Conservation (phyloP, 2,329 filamentous ascomycete genomes). For the Ascomycota sp. region DNA sequence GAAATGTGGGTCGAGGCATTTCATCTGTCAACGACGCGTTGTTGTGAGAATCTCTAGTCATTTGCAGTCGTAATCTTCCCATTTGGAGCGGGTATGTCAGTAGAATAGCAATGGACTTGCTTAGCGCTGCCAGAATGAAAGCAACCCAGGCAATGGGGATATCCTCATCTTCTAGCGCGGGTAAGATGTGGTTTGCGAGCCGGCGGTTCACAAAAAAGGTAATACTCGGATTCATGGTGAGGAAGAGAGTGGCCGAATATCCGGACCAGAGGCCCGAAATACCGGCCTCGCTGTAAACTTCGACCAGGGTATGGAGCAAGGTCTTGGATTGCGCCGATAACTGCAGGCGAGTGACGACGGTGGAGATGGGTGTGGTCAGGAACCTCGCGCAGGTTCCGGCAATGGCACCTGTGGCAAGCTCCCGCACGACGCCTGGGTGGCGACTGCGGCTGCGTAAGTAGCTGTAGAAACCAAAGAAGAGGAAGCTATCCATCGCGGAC, state of each 20-base stretch:
- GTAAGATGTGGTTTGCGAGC: constrained; percentile 38
- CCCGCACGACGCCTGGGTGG: constrained; percentile 42
- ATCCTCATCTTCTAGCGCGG: constrained; percentile 22
- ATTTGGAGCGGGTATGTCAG: constrained; percentile 74
- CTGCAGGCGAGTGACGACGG: constrained; percentile 67
- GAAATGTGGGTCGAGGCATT: constrained; percentile 1
- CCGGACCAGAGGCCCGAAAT: constrained; percentile 68
- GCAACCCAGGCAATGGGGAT: constrained; percentile 16
- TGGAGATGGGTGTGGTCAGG: constrained; percentile 62
- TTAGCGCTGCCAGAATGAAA: constrained; percentile 45
- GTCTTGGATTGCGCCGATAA: constrained; percentile 30
- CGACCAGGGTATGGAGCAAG: constrained; percentile 35
- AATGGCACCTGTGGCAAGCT: constrained; percentile 51
- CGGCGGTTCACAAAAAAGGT: constrained; percentile 69
- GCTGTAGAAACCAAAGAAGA: constrained; percentile 73
- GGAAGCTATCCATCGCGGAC: constrained; percentile 53
- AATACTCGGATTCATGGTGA: constrained; percentile 71
- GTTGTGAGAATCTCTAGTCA: constrained; percentile 17
- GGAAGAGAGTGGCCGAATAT: constrained; percentile 58
- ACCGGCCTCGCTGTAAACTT: constrained; percentile 50
- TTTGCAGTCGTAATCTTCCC: constrained; percentile 62
- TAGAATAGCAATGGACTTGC: constrained; percentile 56
- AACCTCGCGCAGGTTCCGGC: constrained; percentile 58
- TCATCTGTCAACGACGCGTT: constrained; percentile 3
- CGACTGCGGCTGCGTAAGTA: constrained; percentile 19